A percentile compares a stretch with the other conserved stretches of the same genome.
These are phyloP conservation scores for Hydnum rufescens DNA, from an alignment of 768 basidiomycete species.

Conservation along the genomic window DNA sequence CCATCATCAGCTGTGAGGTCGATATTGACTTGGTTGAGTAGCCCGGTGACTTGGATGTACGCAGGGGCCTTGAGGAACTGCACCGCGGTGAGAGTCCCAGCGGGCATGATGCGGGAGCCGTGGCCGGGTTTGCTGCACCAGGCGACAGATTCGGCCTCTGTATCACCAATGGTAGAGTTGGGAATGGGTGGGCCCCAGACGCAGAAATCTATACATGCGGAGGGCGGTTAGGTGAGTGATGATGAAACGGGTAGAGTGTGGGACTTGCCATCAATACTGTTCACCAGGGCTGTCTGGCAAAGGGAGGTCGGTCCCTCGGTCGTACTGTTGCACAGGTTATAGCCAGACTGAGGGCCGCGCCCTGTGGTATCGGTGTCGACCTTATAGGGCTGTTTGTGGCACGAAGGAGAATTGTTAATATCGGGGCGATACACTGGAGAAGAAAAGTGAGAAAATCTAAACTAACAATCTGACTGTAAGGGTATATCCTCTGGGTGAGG, in stretches of 20 bases:
- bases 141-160: conserved; percentile 20
- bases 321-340: conserved; percentile 47
- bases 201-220: conserved; percentile 17
- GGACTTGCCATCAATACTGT: not conserved
- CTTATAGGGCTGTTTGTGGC: conserved; percentile 18
- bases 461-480: too few species aligned
- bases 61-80: conserved; percentile 54
- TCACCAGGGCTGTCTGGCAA: conserved; percentile 40
- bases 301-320: conserved; percentile 39
- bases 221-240: too few species aligned
- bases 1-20: conserved; percentile 21
- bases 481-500: too few species aligned
- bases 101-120: conserved; percentile 14
- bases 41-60: conserved; percentile 51
- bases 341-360: conserved; percentile 42
- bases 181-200: conserved; percentile 12
- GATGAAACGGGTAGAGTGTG: too few species aligned
- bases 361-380: conserved; percentile 18
- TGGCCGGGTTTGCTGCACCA: conserved; percentile 18
- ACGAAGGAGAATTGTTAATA: too few species aligned
- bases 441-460: too few species aligned
- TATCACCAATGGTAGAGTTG: conserved; percentile 18
- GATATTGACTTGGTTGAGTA: conserved; percentile 23
- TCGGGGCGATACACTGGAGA: too few species aligned
- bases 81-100: conserved; percentile 34